Evolutionary conservation across 495 filamentous ascomycete species (phyloP).

Genomic region (Penicillium arizonense): DNA sequence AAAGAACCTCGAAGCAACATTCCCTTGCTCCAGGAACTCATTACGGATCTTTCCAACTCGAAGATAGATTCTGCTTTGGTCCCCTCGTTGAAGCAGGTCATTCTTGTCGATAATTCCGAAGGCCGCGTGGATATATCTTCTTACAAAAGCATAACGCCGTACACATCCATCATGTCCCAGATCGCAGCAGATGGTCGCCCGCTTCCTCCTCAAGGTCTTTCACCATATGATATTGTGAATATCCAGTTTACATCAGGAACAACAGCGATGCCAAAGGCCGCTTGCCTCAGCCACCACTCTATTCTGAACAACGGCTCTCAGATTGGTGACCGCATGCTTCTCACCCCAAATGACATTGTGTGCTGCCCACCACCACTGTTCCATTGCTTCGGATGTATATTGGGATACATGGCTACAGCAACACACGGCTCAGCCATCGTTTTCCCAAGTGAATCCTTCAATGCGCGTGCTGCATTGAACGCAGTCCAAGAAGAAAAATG

Average conservation of each 20-base stretch:
- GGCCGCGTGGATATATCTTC: conserved; percentile 51
- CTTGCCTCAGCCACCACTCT: conserved; percentile 76
- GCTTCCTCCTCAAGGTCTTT: conserved; percentile 48
- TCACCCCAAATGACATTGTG: conserved; percentile 68
- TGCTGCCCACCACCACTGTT: conserved; percentile 88
- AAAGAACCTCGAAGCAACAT: conserved; percentile 79
- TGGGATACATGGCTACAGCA: conserved; percentile 92
- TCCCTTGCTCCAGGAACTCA: conserved; percentile 61
- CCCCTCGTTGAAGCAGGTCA: conserved; percentile 66
- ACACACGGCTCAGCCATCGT: conserved; percentile 84
- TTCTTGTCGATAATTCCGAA: conserved; percentile 78
- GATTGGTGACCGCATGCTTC: conserved; percentile 79
- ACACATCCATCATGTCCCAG: conserved; percentile 41
- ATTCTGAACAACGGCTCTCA: conserved; percentile 89
- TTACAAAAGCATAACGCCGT: conserved; percentile 53
- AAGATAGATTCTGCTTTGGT: conserved; percentile 63
- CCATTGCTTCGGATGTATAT: conserved; percentile 88
- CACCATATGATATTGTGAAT: conserved; percentile 74
- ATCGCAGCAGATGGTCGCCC: conserved; percentile 47
- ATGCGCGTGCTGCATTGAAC: conserved; percentile 68
- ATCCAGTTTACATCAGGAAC: conserved; percentile 98
- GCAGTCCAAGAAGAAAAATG: conserved; percentile 72
- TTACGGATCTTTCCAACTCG: conserved; percentile 53
- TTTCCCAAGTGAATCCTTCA: conserved; percentile 85
- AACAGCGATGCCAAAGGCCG: conserved; percentile 86